phyloP scores from a whole-genome alignment of 768 basidiomycete genomes.

The Lactarius hengduanensis region DNA sequence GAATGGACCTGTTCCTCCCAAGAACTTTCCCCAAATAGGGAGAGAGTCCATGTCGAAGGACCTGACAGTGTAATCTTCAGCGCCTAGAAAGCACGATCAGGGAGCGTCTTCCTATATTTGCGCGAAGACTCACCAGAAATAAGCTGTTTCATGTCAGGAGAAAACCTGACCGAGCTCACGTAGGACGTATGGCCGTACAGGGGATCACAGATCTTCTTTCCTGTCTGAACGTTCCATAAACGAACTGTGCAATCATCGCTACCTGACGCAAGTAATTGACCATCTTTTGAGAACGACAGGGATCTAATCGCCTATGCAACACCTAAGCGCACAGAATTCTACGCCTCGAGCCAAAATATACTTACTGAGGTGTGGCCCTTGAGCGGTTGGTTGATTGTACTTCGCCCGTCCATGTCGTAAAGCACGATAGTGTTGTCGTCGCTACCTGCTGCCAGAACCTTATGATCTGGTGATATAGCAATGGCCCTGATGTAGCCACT shows the following conservation, averaged over 20 bases:
- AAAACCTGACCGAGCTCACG: slow-evolving; percentile 21
- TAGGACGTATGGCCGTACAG: slow-evolving; percentile 12
- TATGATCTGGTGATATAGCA: slow-evolving; percentile 33
- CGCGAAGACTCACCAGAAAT: slow-evolving; percentile 6
- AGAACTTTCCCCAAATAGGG: slow-evolving; percentile 7
- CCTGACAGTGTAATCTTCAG: slow-evolving; percentile 13
- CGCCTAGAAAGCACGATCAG: slow-evolving; percentile 7
- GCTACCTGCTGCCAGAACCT: slow-evolving; percentile 26
- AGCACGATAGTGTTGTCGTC: slow-evolving; percentile 14
- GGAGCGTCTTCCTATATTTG: background rate
- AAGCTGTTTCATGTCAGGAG: slow-evolving; percentile 27
- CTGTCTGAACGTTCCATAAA: slow-evolving; percentile 21
- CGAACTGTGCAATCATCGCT: slow-evolving; percentile 16
- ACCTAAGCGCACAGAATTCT: background rate
- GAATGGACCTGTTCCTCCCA: slow-evolving; percentile 10
- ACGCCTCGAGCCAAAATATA: background rate
- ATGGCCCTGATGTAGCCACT: slow-evolving; percentile 22
- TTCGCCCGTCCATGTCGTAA: slow-evolving; percentile 16
- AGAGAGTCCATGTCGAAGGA: slow-evolving; percentile 23
- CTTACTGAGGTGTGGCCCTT: slow-evolving; percentile 19
- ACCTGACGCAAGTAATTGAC: slow-evolving; percentile 13
- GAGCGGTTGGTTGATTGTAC: slow-evolving; percentile 1
- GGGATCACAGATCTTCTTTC: slow-evolving; percentile 16
- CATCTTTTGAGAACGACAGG: slow-evolving; percentile 15
- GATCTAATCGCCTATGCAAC: slow-evolving; percentile 5